A percentile compares a stretch with the other conserved stretches of the same genome.
These are phyloP conservation scores for Eucalyptus curtisii DNA, from an alignment of 345 rosid species.

Conservation along the genomic window DNA sequence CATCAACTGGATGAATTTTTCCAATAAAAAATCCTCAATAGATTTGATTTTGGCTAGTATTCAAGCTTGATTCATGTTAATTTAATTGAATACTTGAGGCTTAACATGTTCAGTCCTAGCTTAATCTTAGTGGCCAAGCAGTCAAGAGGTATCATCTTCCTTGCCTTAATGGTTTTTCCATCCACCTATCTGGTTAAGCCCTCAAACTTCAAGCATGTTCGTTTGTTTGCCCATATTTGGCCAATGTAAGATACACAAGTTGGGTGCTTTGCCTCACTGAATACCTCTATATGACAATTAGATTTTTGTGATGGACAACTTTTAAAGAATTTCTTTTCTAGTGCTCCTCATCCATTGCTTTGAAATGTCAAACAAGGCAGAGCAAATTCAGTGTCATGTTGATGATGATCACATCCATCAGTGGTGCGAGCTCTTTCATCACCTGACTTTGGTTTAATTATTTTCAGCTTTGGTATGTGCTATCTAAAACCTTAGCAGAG, in stretches of 20 bases:
- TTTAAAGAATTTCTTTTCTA: neutral
- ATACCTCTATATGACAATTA: neutral
- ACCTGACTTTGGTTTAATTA: neutral
- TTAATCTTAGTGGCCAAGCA: neutral
- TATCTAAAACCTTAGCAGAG: slow-evolving; percentile 36
- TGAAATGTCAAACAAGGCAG: neutral
- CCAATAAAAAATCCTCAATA: neutral
- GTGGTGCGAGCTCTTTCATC: neutral
- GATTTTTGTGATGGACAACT: neutral
- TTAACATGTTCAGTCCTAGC: neutral
- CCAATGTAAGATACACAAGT: neutral
- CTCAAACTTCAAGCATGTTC: neutral
- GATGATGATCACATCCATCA: neutral
- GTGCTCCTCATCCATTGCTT: neutral
- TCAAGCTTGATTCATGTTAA: neutral
- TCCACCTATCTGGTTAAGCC: neutral
- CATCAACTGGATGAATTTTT: neutral
- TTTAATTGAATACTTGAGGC: neutral
- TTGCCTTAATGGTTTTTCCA: neutral
- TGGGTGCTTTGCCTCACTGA: neutral
- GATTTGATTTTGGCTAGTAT: neutral
- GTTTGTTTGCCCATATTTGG: neutral
- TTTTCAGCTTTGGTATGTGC: slow-evolving; percentile 22
- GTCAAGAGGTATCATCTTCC: neutral
- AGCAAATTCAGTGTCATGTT: neutral